Conservation (phyloP, 306 rosid species). For the Pyrus bretschneideri region DNA sequence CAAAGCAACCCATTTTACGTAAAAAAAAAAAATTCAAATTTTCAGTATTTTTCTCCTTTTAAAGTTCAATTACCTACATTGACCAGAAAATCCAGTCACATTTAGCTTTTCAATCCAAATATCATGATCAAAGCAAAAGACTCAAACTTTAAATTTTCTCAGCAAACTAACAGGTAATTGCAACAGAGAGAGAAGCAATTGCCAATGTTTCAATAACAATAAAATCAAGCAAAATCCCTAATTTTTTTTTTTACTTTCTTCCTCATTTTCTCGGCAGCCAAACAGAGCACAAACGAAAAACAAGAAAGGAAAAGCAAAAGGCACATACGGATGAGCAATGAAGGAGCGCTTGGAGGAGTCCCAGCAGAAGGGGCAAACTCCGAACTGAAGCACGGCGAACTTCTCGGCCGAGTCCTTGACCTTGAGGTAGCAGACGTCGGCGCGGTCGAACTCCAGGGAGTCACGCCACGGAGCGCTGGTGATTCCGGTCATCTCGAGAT, state of each 20-base stretch:
- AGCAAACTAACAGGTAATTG: not conserved
- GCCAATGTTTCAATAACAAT: not conserved
- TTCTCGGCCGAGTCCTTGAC: conserved; percentile 80
- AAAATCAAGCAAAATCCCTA: not conserved
- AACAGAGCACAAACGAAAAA: not conserved
- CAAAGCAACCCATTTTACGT: not conserved
- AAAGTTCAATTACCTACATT: not conserved
- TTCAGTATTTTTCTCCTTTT: not conserved
- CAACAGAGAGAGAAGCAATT: not conserved
- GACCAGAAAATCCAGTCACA: not conserved
- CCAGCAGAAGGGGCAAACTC: conserved; percentile 95
- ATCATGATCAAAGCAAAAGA: not conserved
- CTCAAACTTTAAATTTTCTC: not conserved
- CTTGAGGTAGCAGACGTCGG: conserved; percentile 79
- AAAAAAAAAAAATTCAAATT: not conserved
- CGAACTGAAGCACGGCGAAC: conserved; percentile 85
- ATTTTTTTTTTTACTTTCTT: not conserved
- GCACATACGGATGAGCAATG: conserved; percentile 68
- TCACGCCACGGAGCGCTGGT: conserved; percentile 98
- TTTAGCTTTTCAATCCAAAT: not conserved
- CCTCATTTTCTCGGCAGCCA: not conserved
- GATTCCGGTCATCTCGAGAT: conserved; percentile 90
- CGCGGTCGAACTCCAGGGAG: conserved; percentile 67
- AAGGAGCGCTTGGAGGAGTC: conserved; percentile 48
- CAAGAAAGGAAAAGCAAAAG: not conserved